Evolutionary conservation across 1,284 basidiomycete species (phyloP).

Genomic region (Rhodotorula sp.): DNA sequence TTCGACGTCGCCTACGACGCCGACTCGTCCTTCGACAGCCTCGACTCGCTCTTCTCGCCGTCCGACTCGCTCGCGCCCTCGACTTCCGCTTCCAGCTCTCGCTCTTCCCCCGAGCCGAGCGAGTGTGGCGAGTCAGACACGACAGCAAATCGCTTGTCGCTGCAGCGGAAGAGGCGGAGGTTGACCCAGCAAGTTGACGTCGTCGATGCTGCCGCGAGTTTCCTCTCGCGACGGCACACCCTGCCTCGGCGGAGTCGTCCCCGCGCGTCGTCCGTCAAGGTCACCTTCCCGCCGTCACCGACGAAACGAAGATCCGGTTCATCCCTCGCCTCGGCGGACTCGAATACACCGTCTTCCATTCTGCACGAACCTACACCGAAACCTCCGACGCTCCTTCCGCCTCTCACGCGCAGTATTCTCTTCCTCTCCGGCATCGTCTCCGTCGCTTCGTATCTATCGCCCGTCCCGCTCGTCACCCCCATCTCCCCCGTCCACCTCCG

Average conservation of each 20-base stretch:
- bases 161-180: conserved; percentile 3
- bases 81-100: not conserved
- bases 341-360: not conserved
- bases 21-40: conserved; percentile 20
- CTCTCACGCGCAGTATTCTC: not conserved
- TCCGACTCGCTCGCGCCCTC: not conserved
- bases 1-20: conserved; percentile 17
- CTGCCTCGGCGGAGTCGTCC: conserved; percentile 15
- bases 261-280: conserved; percentile 10
- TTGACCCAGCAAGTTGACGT: not conserved
- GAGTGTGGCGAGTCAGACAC: conserved; percentile 29
- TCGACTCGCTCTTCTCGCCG: not conserved
- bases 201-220: not conserved
- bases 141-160: not conserved
- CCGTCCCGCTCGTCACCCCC: not conserved
- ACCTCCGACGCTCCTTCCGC: not conserved
- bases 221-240: conserved; percentile 26
- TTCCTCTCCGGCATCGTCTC: conserved; percentile 1
- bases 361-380: not conserved
- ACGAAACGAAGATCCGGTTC: not conserved
- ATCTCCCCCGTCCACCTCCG: conserved; percentile 24
- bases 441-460: not conserved
- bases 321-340: not conserved
- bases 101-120: conserved; percentile 33
- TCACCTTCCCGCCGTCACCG: not conserved